These are phyloP conservation scores for Lasiodiplodia hormozganensis DNA, from an alignment of 2,329 filamentous ascomycete species.

Conservation along the genomic window DNA sequence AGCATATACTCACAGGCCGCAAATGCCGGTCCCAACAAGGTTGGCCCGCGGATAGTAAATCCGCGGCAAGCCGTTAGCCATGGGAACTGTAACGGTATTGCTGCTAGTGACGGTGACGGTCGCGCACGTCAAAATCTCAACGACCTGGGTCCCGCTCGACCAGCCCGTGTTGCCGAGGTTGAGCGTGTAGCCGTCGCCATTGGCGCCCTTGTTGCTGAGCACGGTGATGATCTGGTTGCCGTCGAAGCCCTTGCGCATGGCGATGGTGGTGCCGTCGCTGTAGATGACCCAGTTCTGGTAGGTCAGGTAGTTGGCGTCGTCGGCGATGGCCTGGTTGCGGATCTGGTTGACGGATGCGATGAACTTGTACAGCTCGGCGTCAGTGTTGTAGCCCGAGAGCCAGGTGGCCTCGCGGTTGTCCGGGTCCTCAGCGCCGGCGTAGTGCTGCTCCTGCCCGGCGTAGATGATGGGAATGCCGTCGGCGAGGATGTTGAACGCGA, in stretches of 20 bases:
- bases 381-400: slow-evolving; percentile 49
- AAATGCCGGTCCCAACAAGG: slow-evolving; percentile 34
- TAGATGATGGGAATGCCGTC: slow-evolving; percentile 54
- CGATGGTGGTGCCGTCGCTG: slow-evolving; percentile 52
- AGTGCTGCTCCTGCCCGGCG: slow-evolving; percentile 53
- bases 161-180: slow-evolving; percentile 42
- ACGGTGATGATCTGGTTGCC: slow-evolving; percentile 53
- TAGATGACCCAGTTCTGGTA: slow-evolving; percentile 54
- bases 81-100: slow-evolving; percentile 43
- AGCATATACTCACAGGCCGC: slow-evolving; percentile 26
- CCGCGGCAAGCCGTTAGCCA: slow-evolving; percentile 44
- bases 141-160: slow-evolving; percentile 36
- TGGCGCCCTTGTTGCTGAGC: slow-evolving; percentile 50
- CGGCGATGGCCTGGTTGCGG: slow-evolving; percentile 50
- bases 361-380: slow-evolving; percentile 48
- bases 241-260: slow-evolving; percentile 54
- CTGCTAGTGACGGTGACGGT: slow-evolving; percentile 35
- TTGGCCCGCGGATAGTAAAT: slow-evolving; percentile 43
- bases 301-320: slow-evolving; percentile 49
- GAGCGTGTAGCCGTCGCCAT: slow-evolving; percentile 40
- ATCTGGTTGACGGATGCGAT: slow-evolving; percentile 50
- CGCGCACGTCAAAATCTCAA: slow-evolving; percentile 45
- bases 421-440: slow-evolving; percentile 44
- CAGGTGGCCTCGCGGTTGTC: slow-evolving; percentile 50
- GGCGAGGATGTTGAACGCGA: slow-evolving; percentile 47